Base-by-base conservation (phyloP, 1,139 yeast genomes). In the Taiozyma sp. region DNA sequence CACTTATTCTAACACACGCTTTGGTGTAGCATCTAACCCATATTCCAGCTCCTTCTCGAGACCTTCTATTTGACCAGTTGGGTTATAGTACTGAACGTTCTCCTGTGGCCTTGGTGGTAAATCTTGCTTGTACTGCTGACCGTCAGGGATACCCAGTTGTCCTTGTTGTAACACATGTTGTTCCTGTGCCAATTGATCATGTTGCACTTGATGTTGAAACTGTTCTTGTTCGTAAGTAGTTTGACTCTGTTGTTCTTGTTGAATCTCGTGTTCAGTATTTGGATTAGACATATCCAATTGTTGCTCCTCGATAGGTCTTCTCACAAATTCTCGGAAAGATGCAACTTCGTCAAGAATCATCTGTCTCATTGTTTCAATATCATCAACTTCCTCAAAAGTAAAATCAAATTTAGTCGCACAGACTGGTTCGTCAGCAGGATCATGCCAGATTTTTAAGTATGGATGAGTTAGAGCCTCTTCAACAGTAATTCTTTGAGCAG, bases 391-490 rank as follows among this genome's bases (percentile, higher is more conserved):
- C 70, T 93, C 99, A 67, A 93, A 93, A 8, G 56, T 49, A 66
- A 93, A 93, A 66, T 93, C 97, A 68, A 93, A 92, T 62, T 87
- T 86, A 4, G 80, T 74, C 49, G 84, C 83, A 67, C 97, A 91
- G 44, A 78, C 84, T 5, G 97, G 97, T 68, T 93, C 99, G 66
- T 93, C 99, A 32, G 83, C 80, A 4, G 97, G 96, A 65, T 93
- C 99, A 67, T 92, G 98, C 99, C 99, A 93, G 38, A 93, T 86
- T 50, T 84, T 75, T 52, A 93, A 74, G 65, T 93, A 93, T 8
- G 96, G 96, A 69, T 93, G 99, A 55, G 81, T 80, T 54, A 93
- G 76, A 0, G 98, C 98, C 50, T 89, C 87, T 51, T 87, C 91
- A 2, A 92, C 98, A 0, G 95, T 81, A 48, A 93, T 90, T 68